These are phyloP conservation scores for Gynandropsis gynandra DNA, from an alignment of 345 rosid species.

Conservation along the genomic window DNA sequence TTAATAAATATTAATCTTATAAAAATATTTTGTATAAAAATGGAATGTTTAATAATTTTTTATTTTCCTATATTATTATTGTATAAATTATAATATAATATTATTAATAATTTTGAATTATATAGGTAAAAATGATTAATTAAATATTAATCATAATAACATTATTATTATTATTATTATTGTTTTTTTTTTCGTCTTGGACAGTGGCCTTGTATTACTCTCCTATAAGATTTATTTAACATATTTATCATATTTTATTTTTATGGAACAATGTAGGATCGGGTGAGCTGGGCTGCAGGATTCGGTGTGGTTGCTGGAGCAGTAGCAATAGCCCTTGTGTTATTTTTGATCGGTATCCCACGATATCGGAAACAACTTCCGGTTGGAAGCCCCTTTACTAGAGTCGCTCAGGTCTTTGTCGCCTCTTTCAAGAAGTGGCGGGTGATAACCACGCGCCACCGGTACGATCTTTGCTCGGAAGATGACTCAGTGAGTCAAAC, in stretches of 20 bases:
- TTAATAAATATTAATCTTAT: too few species aligned
- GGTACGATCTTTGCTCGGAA: slow-evolving; percentile 25
- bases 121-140: too few species aligned
- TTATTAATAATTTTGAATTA: too few species aligned
- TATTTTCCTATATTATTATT: too few species aligned
- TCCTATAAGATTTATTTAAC: too few species aligned
- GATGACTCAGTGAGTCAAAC: slow-evolving; percentile 7
- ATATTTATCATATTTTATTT: not conserved
- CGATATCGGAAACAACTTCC: slow-evolving; percentile 50
- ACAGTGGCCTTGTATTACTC: too few species aligned
- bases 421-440: slow-evolving; percentile 61
- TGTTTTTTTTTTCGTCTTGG: too few species aligned
- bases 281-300: slow-evolving; percentile 71
- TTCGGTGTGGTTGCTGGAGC: slow-evolving; percentile 47
- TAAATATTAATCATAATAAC: too few species aligned
- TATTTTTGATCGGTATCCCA: slow-evolving; percentile 53
- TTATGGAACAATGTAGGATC: slow-evolving; percentile 35
- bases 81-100: too few species aligned
- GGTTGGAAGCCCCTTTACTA: slow-evolving; percentile 61
- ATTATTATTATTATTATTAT: too few species aligned
- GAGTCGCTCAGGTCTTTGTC: slow-evolving; percentile 62
- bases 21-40: too few species aligned
- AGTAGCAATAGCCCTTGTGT: slow-evolving; percentile 32
- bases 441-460: slow-evolving; percentile 32
- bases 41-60: too few species aligned